Evolutionary conservation across 257 asterid species (phyloP), one percentile per base, ranked within the genome.

Genomic region (Salvia miltiorrhiza): DNA sequence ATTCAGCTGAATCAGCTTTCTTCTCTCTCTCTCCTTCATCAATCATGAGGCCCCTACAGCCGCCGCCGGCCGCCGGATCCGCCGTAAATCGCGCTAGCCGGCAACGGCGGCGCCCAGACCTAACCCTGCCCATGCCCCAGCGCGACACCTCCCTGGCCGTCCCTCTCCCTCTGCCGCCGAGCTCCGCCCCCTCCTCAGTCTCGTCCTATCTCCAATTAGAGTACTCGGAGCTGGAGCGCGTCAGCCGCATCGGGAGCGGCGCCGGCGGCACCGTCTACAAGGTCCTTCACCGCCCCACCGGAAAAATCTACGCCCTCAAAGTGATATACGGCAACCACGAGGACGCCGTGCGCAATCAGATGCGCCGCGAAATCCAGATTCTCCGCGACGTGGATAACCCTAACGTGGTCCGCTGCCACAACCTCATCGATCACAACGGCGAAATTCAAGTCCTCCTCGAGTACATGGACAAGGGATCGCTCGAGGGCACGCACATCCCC

Each of bases 291-390:
- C 95, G 96, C 5, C 93, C 96, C 24, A 86, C 90, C 5, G 87
- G 84, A 2, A 84, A 73, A 17, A 40, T 81, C 24, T 92, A 78
- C 77, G 97, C 96, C 14, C 90, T 92, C 24, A 92, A 92, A 20
- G 96, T 89, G 21, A 92, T 92, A 64, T 78, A 87, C 82, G 96
- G 96, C 63, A 74, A 89, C 84, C 97, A 84, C 74, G 96, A 92
- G 0, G 97, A 89, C 77, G 79, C 90, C 69, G 86, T 84, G 17
- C 88, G 93, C 39, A 80, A 72, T 20, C 93, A 86, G 90, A 92
- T 92, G 80, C 79, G 91, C 83, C 95, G 97, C n/a, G 97, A 92
- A 76, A 88, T 91, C 83, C 86, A 85, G 89, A 91, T 91, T 82
- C 95, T 91, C 56, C 88, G 95, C 26, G 93, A 82, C 67, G 97